Conservation (phyloP, 192 early-diverging fungal genomes). For the Martensiomyces pterosporus region DNA sequence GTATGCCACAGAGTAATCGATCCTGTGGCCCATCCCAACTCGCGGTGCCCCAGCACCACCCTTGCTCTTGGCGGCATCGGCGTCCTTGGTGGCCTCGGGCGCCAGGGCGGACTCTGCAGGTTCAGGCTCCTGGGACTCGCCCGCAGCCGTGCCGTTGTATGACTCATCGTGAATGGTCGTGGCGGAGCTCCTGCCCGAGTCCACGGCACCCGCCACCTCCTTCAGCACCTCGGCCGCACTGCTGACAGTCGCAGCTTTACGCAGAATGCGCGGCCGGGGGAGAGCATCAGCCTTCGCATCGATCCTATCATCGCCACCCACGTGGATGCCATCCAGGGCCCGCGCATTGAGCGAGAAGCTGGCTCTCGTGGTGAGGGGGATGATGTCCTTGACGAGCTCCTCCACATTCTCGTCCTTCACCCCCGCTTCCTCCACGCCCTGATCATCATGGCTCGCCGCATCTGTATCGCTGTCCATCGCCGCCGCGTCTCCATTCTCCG, state of each 20-base stretch:
- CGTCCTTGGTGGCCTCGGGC: no score
- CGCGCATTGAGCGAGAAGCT: conserved; percentile 44
- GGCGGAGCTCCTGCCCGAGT: conserved; percentile 1
- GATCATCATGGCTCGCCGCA: neutral
- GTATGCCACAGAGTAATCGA: conserved; percentile 60
- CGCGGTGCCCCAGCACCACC: conserved; percentile 1
- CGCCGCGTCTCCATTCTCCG: neutral
- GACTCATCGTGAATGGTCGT: neutral
- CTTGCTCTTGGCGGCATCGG: neutral
- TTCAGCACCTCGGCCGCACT: conserved; percentile 21
- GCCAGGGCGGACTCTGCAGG: neutral
- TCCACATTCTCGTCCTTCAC: conserved; percentile 9
- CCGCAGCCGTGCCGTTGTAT: neutral
- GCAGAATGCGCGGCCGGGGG: conserved; percentile 21
- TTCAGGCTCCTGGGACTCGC: conserved; percentile 1
- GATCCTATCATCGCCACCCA: conserved; percentile 36
- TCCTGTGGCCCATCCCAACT: conserved; percentile 13
- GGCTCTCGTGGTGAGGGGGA: conserved; percentile 11
- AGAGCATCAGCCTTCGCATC: conserved; percentile 47
- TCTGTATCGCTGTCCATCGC: neutral
- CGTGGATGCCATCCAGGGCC: conserved; percentile 17
- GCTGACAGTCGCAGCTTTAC: conserved; percentile 14
- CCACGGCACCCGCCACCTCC: conserved; percentile 15
- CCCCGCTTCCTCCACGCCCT: no score
- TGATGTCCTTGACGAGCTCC: conserved; percentile 10